phyloP scores from a whole-genome alignment of 805 yeast genomes.

The Hanseniaspora meyeri region DNA sequence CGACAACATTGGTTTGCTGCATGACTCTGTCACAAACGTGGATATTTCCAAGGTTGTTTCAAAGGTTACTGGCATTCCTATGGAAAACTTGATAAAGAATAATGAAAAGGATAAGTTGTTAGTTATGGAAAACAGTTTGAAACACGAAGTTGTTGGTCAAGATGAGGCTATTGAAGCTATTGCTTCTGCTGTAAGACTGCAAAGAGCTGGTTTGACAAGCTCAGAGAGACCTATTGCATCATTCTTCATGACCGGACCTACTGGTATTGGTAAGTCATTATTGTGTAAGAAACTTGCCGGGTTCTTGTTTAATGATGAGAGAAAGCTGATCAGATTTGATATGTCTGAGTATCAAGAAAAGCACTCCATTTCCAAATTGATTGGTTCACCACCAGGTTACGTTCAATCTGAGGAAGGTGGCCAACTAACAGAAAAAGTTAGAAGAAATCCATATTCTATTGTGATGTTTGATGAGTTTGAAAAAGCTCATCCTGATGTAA shows the following conservation, averaged over 20 bases:
- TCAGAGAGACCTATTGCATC: conserved; percentile 93
- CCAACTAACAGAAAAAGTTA: conserved; percentile 88
- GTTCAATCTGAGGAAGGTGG: conserved; percentile 91
- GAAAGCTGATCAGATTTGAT: conserved; percentile 80
- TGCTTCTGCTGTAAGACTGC: conserved; percentile 88
- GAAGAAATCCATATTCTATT: conserved; percentile 89
- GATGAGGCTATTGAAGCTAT: conserved; percentile 86
- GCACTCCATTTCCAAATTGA: conserved; percentile 77
- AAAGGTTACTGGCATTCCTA: conserved; percentile 92
- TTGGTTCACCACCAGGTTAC: conserved; percentile 97
- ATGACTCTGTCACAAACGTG: conserved; percentile 86
- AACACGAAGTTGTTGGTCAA: conserved; percentile 79
- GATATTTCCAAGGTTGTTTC: conserved; percentile 89
- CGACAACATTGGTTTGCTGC: conserved; percentile 30
- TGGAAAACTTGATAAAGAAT: conserved; percentile 64
- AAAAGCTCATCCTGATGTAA: conserved; percentile 92
- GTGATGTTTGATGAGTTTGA: conserved; percentile 92
- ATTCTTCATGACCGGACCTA: conserved; percentile 93
- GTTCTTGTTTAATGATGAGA: conserved; percentile 79
- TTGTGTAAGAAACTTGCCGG: conserved; percentile 85
- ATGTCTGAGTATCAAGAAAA: conserved; percentile 98
- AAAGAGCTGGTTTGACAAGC: conserved; percentile 90
- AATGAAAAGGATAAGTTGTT: conserved; percentile 88
- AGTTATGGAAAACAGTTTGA: conserved; percentile 72
- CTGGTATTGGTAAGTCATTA: conserved; percentile 98